phyloP scores from a whole-genome alignment of 108 stramenopile species.

The Skeletonema costatum region DNA sequence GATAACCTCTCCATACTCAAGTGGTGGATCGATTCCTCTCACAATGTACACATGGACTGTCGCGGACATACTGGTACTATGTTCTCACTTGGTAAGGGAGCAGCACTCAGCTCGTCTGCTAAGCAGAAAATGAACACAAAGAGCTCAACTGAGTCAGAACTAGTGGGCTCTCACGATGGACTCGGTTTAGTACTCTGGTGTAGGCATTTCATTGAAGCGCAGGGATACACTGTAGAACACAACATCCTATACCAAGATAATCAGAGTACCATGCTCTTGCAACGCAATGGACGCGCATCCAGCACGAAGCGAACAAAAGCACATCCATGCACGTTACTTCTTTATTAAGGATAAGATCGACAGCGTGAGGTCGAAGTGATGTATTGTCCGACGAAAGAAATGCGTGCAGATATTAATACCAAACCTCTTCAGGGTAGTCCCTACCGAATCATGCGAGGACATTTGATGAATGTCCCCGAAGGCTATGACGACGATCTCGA shows the following conservation, averaged over 20 bases:
- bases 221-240: conserved; percentile 36
- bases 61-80: conserved; percentile 42
- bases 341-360: conserved; percentile 42
- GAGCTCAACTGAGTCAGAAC: background rate
- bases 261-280: conserved; percentile 44
- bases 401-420: conserved; percentile 39
- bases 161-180: conserved; percentile 16
- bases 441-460: conserved; percentile 15
- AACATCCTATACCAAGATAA: conserved; percentile 52
- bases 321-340: conserved; percentile 56
- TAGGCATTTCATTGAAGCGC: conserved; percentile 43
- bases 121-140: background rate
- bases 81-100: conserved; percentile 41
- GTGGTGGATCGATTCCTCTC: conserved; percentile 31
- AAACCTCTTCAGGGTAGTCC: conserved; percentile 33
- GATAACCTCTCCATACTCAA: background rate
- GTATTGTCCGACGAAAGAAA: conserved; percentile 18
- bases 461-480: conserved; percentile 17
- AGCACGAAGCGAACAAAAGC: conserved; percentile 50
- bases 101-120: background rate
- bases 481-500: background rate
- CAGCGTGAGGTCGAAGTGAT: conserved; percentile 8
- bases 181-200: conserved; percentile 46
- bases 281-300: conserved; percentile 38
- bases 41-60: conserved; percentile 35